A percentile compares a stretch with the other conserved stretches of the same genome.
These are phyloP conservation scores for Fragilariopsis cylindrus DNA, from an alignment of 108 stramenopile species.

Conservation along the genomic window DNA sequence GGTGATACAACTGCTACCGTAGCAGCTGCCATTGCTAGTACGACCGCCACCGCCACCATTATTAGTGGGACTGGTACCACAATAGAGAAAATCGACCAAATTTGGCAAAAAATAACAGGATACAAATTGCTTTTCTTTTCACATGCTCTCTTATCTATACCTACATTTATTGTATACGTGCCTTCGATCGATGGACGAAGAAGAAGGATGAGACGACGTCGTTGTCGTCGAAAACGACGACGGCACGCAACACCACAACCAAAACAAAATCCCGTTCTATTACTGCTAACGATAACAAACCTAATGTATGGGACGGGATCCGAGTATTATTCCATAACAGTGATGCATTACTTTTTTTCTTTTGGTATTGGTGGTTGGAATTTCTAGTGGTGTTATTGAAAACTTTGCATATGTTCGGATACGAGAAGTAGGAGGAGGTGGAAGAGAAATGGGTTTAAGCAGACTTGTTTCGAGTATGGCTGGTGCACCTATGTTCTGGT, in stretches of 20 bases:
- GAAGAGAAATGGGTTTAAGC: slow-evolving; percentile 85
- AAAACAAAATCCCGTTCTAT: slow-evolving; percentile 20
- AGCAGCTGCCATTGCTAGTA: neutral
- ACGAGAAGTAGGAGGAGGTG: slow-evolving; percentile 87
- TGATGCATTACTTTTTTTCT: slow-evolving; percentile 91
- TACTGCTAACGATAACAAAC: slow-evolving; percentile 20
- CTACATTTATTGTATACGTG: slow-evolving; percentile 69
- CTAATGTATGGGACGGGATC: slow-evolving; percentile 69
- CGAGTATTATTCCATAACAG: slow-evolving; percentile 69
- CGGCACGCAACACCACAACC: neutral
- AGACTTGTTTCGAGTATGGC: slow-evolving; percentile 86
- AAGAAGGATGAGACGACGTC: slow-evolving; percentile 13
- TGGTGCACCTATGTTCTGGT: slow-evolving; percentile 91
- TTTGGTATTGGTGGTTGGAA: slow-evolving; percentile 86
- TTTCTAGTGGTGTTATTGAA: slow-evolving; percentile 91
- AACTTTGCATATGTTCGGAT: slow-evolving; percentile 97
- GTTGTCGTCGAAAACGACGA: slow-evolving; percentile 5
- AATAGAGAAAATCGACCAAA: slow-evolving; percentile 27
- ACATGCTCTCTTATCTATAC: slow-evolving; percentile 71
- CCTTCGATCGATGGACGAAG: slow-evolving; percentile 55
- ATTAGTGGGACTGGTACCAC: slow-evolving; percentile 10
- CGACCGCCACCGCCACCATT: slow-evolving; percentile 3
- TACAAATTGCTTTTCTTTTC: slow-evolving; percentile 75
- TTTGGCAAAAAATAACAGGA: slow-evolving; percentile 62
- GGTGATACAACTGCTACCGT: slow-evolving; percentile 11